Evolutionary conservation across 148 eudicot genomes (phyloP).

Genomic region (Camellia lanceoleosa): DNA sequence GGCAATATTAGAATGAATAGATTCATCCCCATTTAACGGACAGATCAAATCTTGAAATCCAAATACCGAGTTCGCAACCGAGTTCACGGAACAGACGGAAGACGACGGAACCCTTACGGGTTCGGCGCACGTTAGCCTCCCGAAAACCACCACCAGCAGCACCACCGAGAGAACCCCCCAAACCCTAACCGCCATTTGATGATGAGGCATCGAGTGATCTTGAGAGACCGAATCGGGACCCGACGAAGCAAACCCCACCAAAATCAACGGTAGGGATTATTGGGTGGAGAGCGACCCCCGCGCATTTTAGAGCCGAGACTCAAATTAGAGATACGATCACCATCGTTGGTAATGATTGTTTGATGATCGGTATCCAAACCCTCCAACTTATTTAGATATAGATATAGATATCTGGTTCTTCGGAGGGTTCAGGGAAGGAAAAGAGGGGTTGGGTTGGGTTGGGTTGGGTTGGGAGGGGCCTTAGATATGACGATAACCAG

Average conservation of each 20-base stretch:
- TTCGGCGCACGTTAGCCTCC: constrained; percentile 38
- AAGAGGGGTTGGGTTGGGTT: neutral
- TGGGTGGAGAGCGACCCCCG: neutral
- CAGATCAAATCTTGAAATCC: constrained; percentile 47
- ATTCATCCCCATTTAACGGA: constrained; percentile 24
- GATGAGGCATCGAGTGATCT: neutral
- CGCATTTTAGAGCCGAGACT: neutral
- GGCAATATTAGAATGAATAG: constrained; percentile 9
- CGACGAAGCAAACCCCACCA: neutral
- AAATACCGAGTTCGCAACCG: constrained; percentile 49
- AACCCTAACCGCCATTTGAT: constrained; percentile 27
- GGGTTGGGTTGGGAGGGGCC: no score
- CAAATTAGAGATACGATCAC: neutral
- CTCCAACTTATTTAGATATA: neutral
- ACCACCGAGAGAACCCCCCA: constrained; percentile 20
- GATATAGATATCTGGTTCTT: neutral
- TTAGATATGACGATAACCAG: no score
- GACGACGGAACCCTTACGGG: constrained; percentile 35
- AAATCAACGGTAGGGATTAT: neutral
- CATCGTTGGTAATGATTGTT: neutral
- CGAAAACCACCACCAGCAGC: constrained; percentile 27
- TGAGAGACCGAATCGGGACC: neutral
- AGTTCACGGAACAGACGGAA: constrained; percentile 36
- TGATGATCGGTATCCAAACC: neutral
- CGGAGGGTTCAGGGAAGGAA: constrained; percentile 8